Evolutionary conservation across 208 protist genomes (phyloP).

Genomic region (Acanthamoeba quina): DNA sequence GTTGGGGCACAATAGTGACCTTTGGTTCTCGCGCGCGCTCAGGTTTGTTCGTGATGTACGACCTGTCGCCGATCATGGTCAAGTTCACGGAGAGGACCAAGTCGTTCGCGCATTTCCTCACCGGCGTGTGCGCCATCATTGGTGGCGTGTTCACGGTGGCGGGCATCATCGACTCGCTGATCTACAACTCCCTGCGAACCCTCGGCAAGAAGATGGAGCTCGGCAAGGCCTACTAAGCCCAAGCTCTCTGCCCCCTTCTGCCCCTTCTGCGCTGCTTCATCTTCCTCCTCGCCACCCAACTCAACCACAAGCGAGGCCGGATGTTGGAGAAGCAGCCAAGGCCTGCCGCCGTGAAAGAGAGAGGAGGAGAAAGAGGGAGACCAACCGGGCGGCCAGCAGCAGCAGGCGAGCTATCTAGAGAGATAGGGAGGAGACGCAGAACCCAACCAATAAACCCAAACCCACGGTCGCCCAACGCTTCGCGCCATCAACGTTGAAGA

Average conservation of each 20-base stretch:
- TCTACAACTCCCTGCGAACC: conserved; percentile 82
- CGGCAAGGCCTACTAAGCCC: conserved; percentile 75
- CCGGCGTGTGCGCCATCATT: conserved; percentile 95
- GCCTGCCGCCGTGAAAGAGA: no score
- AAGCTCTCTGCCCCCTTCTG: neutral
- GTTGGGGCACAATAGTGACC: neutral
- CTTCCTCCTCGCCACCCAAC: neutral
- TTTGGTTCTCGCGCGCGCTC: neutral
- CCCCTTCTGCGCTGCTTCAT: neutral
- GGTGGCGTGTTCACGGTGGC: conserved; percentile 95
- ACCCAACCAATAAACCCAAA: neutral
- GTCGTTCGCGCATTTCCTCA: conserved; percentile 94
- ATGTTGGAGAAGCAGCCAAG: no score
- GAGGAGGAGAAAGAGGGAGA: neutral
- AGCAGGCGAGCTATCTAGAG: neutral
- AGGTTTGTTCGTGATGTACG: conserved; percentile 93
- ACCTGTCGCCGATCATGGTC: conserved; percentile 94
- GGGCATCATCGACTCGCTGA: conserved; percentile 86
- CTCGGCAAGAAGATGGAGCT: conserved; percentile 84
- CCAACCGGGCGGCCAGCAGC: neutral
- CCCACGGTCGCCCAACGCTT: no score
- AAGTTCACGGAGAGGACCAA: conserved; percentile 87
- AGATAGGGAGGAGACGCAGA: neutral
- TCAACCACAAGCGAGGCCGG: no score
- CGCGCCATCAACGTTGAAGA: no score